phyloP scores from a whole-genome alignment of 1,284 basidiomycete species.

The Moesziomyces antarcticus region DNA sequence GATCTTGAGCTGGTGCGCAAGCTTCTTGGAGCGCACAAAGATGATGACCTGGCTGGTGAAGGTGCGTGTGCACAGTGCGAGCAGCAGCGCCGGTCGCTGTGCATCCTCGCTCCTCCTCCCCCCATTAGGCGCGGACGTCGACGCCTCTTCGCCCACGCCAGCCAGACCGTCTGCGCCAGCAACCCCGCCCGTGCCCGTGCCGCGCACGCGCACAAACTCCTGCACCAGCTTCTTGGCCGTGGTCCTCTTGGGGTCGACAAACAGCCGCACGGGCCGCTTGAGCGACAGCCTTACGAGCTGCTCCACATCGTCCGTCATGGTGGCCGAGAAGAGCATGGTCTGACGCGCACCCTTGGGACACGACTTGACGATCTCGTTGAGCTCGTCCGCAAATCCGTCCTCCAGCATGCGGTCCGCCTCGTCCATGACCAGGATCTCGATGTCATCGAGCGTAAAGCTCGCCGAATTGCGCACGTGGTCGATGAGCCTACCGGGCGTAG shows the following conservation, averaged over 20 bases:
- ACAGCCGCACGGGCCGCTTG: slow-evolving; percentile 79
- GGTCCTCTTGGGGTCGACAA: slow-evolving; percentile 91
- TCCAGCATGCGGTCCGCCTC: slow-evolving; percentile 99
- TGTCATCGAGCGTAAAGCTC: slow-evolving; percentile 89
- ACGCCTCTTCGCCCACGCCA: slow-evolving; percentile 84
- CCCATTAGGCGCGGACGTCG: neutral
- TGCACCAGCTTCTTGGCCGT: slow-evolving; percentile 91
- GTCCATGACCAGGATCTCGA: slow-evolving; percentile 99
- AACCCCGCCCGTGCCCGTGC: slow-evolving; percentile 23
- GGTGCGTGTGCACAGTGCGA: slow-evolving; percentile 89
- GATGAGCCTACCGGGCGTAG: slow-evolving; percentile 95
- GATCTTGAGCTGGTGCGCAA: slow-evolving; percentile 94
- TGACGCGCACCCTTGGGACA: slow-evolving; percentile 74
- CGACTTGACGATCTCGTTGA: slow-evolving; percentile 93
- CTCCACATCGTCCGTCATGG: slow-evolving; percentile 97
- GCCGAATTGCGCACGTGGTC: slow-evolving; percentile 96
- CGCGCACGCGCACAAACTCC: slow-evolving; percentile 76
- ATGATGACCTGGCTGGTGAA: slow-evolving; percentile 93
- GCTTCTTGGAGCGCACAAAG: slow-evolving; percentile 99
- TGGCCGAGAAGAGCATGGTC: slow-evolving; percentile 91
- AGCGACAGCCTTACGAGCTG: slow-evolving; percentile 92
- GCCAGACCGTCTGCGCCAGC: slow-evolving; percentile 73
- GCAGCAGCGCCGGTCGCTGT: slow-evolving; percentile 89
- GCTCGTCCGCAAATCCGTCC: slow-evolving; percentile 93
- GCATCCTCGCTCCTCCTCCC: slow-evolving; percentile 77